A percentile compares a stretch with the other conserved stretches of the same genome.
These are phyloP conservation scores for Pleurotus sapidus DNA, from an alignment of 768 basidiomycete genomes.

Conservation along the genomic window DNA sequence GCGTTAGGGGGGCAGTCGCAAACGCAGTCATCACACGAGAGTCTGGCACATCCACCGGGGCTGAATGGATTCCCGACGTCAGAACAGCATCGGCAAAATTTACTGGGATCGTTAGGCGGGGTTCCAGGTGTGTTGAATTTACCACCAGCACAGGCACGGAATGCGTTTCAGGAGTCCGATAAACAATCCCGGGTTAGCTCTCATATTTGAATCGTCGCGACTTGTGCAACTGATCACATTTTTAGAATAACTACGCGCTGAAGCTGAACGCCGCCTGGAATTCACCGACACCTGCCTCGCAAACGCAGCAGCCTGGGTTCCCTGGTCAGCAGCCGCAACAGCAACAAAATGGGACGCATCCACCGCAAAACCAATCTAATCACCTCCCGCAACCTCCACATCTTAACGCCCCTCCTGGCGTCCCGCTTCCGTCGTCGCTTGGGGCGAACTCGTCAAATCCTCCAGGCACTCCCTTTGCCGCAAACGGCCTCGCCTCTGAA, in stretches of 20 bases:
- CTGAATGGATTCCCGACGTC: constrained; percentile 59
- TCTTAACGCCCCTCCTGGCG: constrained; percentile 49
- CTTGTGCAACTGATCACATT: background rate
- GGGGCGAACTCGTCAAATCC: constrained; percentile 18
- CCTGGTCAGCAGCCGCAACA: constrained; percentile 18
- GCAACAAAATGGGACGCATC: constrained; percentile 46
- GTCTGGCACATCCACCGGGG: constrained; percentile 67
- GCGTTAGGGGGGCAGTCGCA: constrained; percentile 71
- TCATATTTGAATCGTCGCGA: background rate
- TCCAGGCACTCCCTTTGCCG: constrained; percentile 28
- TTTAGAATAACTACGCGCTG: constrained; percentile 55
- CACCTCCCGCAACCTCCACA: constrained; percentile 41
- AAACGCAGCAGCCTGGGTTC: constrained; percentile 22
- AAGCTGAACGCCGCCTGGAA: constrained; percentile 73
- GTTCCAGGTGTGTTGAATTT: constrained; percentile 67
- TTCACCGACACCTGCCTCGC: constrained; percentile 46
- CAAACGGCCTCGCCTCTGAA: constrained; percentile 30
- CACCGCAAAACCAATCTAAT: constrained; percentile 20
- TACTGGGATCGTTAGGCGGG: constrained; percentile 50
- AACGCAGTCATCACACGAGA: constrained; percentile 39
- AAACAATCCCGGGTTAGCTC: constrained; percentile 33
- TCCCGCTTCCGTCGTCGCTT: constrained; percentile 22
- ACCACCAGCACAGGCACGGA: constrained; percentile 38
- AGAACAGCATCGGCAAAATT: constrained; percentile 53
- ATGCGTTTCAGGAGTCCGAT: constrained; percentile 61